Evolutionary conservation across 2,329 filamentous ascomycete species (phyloP).

Genomic region (Fusarium sororula): DNA sequence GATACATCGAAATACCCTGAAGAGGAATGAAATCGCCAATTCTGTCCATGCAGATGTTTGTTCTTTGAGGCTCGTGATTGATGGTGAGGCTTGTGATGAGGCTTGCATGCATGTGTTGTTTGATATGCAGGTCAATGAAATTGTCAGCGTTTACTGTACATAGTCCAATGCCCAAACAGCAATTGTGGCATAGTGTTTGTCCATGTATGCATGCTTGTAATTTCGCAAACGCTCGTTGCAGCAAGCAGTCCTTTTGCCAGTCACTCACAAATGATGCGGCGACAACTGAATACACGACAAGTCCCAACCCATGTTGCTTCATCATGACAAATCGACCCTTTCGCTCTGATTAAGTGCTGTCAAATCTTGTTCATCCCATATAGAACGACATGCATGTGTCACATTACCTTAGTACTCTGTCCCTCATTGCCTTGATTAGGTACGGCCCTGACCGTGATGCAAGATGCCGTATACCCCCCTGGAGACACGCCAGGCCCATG

Average conservation of each 20-base stretch:
- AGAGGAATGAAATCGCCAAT: background rate
- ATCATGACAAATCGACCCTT: background rate
- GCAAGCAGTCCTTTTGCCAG: too few species aligned
- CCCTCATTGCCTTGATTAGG: background rate
- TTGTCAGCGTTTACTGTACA: background rate
- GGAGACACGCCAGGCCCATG: background rate
- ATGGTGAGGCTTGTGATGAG: background rate
- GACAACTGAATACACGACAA: background rate
- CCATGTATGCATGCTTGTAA: background rate
- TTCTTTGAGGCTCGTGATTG: background rate
- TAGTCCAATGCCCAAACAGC: background rate
- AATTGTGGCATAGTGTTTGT: background rate
- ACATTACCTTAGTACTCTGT: background rate
- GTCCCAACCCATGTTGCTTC: background rate
- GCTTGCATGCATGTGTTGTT: background rate
- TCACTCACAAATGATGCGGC: background rate
- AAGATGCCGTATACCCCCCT: background rate
- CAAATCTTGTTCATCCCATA: background rate
- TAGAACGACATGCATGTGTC: background rate
- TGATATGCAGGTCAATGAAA: background rate
- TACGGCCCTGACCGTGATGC: background rate
- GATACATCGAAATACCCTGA: background rate
- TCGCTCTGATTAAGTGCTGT: background rate
- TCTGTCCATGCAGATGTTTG: background rate
- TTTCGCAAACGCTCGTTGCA: background rate